These are phyloP conservation scores for Lipomyces mesembrius DNA, from an alignment of 805 yeast genomes.

Conservation along the genomic window DNA sequence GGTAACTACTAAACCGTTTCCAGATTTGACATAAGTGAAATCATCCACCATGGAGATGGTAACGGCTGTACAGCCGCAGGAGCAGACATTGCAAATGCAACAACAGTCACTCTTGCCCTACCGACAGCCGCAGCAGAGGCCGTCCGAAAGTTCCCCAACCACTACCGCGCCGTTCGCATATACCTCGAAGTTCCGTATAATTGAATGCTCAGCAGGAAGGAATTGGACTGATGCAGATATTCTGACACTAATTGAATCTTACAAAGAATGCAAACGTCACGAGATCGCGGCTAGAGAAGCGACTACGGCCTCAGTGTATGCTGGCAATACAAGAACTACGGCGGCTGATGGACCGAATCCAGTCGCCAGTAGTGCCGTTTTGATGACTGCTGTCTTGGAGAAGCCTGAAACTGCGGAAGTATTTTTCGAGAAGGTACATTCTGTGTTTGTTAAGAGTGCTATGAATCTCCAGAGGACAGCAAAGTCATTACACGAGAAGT, in stretches of 20 bases:
- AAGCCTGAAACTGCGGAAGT: constrained; percentile 22
- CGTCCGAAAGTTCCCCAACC: background rate
- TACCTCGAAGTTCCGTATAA: constrained; percentile 12
- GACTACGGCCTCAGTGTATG: background rate
- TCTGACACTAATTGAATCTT: constrained; percentile 21
- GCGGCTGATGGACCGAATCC: constrained; percentile 5
- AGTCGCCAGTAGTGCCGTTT: constrained; percentile 7
- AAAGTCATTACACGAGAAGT: constrained; percentile 29
- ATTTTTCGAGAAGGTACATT: constrained; percentile 25
- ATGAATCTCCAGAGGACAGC: constrained; percentile 28
- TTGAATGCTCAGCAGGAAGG: constrained; percentile 14
- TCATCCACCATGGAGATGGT: background rate
- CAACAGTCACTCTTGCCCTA: background rate
- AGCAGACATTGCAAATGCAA: background rate
- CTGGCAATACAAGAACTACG: background rate
- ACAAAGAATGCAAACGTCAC: constrained; percentile 25
- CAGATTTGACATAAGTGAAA: background rate
- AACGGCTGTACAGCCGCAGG: background rate
- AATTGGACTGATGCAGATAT: constrained; percentile 31
- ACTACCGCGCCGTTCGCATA: background rate
- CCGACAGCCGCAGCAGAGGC: background rate
- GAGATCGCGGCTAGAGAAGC: constrained; percentile 15
- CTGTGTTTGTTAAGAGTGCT: constrained; percentile 21
- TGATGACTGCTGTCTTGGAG: constrained; percentile 3
- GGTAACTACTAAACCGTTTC: background rate